phyloP scores from a whole-genome alignment of 176 grass and related monocot genomes.

The Eragrostis nindensis region DNA sequence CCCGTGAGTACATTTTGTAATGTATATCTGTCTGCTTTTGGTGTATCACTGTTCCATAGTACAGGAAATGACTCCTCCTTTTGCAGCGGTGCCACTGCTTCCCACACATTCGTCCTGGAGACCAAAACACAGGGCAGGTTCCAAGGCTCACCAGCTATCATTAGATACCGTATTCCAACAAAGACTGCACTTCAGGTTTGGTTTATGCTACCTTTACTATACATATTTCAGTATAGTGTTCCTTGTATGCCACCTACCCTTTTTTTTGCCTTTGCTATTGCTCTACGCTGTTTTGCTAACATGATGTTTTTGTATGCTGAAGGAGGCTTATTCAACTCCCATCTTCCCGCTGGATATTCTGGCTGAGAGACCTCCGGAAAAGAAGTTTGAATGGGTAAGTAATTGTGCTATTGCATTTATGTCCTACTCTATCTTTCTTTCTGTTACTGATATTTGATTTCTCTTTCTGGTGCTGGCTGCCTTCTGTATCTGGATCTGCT shows the following conservation, averaged over 20 bases:
- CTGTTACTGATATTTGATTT: constrained; percentile 31
- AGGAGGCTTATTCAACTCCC: constrained; percentile 93
- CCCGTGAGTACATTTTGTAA: constrained; percentile 61
- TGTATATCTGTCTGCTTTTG: constrained; percentile 11
- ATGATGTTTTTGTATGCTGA: constrained; percentile 35
- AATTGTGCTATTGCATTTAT: not conserved
- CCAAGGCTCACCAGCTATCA: constrained; percentile 76
- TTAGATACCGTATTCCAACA: constrained; percentile 85
- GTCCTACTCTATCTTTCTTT: not conserved
- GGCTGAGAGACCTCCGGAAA: constrained; percentile 72
- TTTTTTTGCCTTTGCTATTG: not conserved
- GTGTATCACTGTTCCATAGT: constrained; percentile 2
- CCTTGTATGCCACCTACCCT: not conserved
- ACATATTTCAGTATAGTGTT: not conserved
- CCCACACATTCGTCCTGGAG: constrained; percentile 84
- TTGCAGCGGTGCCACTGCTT: constrained; percentile 75
- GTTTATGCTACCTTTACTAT: not conserved
- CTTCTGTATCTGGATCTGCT: constrained; percentile 11
- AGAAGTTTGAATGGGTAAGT: constrained; percentile 97
- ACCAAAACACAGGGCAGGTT: constrained; percentile 76
- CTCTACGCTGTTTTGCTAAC: not conserved
- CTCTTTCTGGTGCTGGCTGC: constrained; percentile 21
- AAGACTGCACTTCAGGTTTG: constrained; percentile 91
- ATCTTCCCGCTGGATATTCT: constrained; percentile 82
- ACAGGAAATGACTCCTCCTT: constrained; percentile 22